These are phyloP conservation scores for Hydrangea macrophylla DNA, from an alignment of 148 eudicot genomes.

Conservation along the genomic window DNA sequence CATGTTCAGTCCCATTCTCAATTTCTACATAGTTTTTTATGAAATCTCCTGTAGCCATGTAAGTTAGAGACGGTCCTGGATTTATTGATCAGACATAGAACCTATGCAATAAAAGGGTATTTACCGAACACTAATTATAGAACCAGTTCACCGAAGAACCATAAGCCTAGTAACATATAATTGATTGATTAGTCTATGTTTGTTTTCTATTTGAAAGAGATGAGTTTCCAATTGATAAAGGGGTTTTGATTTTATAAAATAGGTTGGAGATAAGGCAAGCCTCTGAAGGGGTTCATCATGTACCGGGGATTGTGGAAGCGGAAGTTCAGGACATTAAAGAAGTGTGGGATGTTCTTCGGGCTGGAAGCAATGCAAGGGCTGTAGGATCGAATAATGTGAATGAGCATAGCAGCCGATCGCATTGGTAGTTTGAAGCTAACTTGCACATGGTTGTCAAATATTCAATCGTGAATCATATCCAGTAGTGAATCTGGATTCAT, in stretches of 20 bases:
- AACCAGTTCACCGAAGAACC: too few relatives aligned
- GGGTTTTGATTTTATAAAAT: background rate
- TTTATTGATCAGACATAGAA: too few relatives aligned
- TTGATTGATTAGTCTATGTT: background rate
- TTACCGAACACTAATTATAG: too few relatives aligned
- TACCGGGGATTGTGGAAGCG: slow-evolving; percentile 85
- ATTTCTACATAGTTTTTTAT: too few relatives aligned
- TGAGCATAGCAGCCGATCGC: slow-evolving; percentile 94
- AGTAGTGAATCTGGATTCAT: too few relatives aligned
- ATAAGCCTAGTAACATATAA: background rate
- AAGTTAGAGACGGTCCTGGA: too few relatives aligned
- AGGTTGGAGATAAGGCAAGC: slow-evolving; percentile 91
- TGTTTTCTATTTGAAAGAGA: background rate
- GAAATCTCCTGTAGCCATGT: too few relatives aligned
- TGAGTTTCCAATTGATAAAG: background rate
- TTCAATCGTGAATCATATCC: too few relatives aligned
- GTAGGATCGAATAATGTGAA: slow-evolving; percentile 94
- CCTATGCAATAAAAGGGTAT: too few relatives aligned
- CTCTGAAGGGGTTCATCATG: slow-evolving; percentile 75
- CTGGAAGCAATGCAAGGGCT: slow-evolving; percentile 81
- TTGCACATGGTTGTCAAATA: too few relatives aligned
- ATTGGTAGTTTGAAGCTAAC: slow-evolving; percentile 41
- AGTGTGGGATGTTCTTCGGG: slow-evolving; percentile 82
- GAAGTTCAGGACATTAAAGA: slow-evolving; percentile 57
- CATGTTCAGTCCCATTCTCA: too few relatives aligned